These are phyloP conservation scores for Dimocarpus longan DNA, from an alignment of 345 rosid genomes.

Conservation along the genomic window DNA sequence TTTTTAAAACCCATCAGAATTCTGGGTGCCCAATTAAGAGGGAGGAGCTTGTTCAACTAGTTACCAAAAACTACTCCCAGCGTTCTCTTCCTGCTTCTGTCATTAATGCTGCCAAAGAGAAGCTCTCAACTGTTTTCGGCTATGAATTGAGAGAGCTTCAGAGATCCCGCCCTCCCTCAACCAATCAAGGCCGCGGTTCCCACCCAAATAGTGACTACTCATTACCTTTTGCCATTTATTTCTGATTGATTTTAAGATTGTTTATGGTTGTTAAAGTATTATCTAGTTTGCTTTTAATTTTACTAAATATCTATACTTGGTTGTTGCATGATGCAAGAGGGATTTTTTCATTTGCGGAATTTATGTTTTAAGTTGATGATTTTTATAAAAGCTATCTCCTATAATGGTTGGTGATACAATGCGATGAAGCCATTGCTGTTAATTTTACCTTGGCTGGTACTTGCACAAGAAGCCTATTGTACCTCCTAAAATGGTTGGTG, in stretches of 20 bases:
- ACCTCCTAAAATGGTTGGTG: not conserved
- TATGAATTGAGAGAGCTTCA: constrained; percentile 84
- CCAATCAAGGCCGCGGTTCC: constrained; percentile 52
- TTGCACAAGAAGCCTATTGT: not conserved
- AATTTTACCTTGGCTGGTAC: not conserved
- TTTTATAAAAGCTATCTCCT: not conserved
- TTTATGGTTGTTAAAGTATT: not conserved
- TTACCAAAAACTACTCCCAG: constrained; percentile 71
- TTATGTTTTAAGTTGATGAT: not conserved
- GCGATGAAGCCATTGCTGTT: not conserved
- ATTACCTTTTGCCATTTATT: not conserved
- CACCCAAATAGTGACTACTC: constrained; percentile 49
- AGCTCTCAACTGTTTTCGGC: constrained; percentile 68
- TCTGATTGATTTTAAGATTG: not conserved
- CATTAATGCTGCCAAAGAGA: constrained; percentile 68
- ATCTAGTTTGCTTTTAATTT: not conserved
- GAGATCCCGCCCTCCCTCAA: constrained; percentile 57
- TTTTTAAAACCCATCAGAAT: constrained; percentile 78
- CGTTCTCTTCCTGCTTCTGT: constrained; percentile 65
- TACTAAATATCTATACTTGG: not conserved
- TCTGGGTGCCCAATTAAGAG: constrained; percentile 86
- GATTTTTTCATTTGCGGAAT: not conserved
- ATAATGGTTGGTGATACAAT: not conserved
- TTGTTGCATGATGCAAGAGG: not conserved
- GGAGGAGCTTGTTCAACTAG: constrained; percentile 85